phyloP scores from a whole-genome alignment of 208 protist genomes.

The Trypanosoma cruzi region DNA sequence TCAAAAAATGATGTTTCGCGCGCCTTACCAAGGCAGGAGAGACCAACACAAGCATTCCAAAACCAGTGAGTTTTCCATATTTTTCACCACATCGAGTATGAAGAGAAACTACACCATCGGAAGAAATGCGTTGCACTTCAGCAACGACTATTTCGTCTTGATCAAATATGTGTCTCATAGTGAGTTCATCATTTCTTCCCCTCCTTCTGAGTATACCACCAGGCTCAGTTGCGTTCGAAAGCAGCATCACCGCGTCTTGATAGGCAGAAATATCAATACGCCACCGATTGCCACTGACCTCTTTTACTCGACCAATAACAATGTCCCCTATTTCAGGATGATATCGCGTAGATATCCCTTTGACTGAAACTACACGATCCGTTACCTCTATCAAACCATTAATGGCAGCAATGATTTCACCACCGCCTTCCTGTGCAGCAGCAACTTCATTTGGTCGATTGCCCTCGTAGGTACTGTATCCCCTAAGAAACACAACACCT shows the following conservation, averaged over 20 bases:
- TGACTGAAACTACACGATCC: conserved; percentile 87
- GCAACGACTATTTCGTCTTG: conserved; percentile 95
- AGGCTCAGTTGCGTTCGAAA: conserved; percentile 97
- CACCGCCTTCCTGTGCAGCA: conserved; percentile 54
- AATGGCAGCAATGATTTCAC: conserved; percentile 84
- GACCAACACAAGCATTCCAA: conserved; percentile 69
- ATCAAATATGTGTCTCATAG: conserved; percentile 96
- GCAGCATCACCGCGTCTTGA: conserved; percentile 93
- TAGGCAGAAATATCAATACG: conserved; percentile 94
- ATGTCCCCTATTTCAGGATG: conserved; percentile 97
- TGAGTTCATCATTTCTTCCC: conserved; percentile 92
- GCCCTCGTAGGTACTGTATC: conserved; percentile 79
- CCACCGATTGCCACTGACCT: conserved; percentile 95
- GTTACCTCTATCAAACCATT: conserved; percentile 83
- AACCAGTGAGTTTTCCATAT: conserved; percentile 65
- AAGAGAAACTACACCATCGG: conserved; percentile 91
- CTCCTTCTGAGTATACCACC: conserved; percentile 95
- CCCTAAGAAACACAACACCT: conserved; percentile 72
- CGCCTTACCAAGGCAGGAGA: conserved; percentile 75
- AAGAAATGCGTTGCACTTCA: conserved; percentile 95
- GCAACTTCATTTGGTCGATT: conserved; percentile 50
- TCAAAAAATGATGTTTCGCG: conserved; percentile 81
- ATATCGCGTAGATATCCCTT: conserved; percentile 81
- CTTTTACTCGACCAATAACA: conserved; percentile 94
- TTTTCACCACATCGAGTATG: conserved; percentile 93